phyloP scores from a whole-genome alignment of 192 early-diverging fungal genomes.

The Mortierella claussenii region DNA sequence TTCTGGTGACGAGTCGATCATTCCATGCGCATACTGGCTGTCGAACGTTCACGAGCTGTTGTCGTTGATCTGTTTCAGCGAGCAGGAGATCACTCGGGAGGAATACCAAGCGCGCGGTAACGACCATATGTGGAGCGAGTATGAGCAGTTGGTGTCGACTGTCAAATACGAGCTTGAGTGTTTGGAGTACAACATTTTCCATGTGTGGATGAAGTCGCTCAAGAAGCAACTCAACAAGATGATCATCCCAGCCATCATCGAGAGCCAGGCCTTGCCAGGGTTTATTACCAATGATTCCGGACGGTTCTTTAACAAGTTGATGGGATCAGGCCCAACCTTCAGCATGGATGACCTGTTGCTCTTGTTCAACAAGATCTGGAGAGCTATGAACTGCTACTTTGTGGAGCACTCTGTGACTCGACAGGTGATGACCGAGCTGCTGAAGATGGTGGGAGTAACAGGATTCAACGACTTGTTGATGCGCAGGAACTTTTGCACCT shows the following conservation, averaged over 20 bases:
- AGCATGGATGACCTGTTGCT: slow-evolving; percentile 96
- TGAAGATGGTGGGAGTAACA: slow-evolving; percentile 94
- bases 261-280: slow-evolving; percentile 94
- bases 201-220: slow-evolving; percentile 97
- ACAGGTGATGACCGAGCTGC: slow-evolving; percentile 94
- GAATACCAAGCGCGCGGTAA: slow-evolving; percentile 74
- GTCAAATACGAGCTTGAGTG: slow-evolving; percentile 92
- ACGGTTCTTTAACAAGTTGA: slow-evolving; percentile 91
- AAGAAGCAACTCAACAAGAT: slow-evolving; percentile 95
- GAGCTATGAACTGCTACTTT: slow-evolving; percentile 97
- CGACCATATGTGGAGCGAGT: slow-evolving; percentile 70
- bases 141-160: slow-evolving; percentile 84
- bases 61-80: slow-evolving; percentile 83
- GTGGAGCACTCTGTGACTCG: slow-evolving; percentile 91
- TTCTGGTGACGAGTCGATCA: slow-evolving; percentile 80
- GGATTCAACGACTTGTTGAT: slow-evolving; percentile 98
- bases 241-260: slow-evolving; percentile 96
- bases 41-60: slow-evolving; percentile 96
- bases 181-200: slow-evolving; percentile 94
- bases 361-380: slow-evolving; percentile 94
- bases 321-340: slow-evolving; percentile 79
- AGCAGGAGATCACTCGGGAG: slow-evolving; percentile 72
- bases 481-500: slow-evolving; percentile 98
- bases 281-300: slow-evolving; percentile 93
- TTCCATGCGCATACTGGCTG: slow-evolving; percentile 94